A percentile compares a stretch with the other conserved stretches of the same genome.
Evolutionary conservation across 805 yeast genomes (phyloP).

Genomic region (Metschnikowia matae): DNA sequence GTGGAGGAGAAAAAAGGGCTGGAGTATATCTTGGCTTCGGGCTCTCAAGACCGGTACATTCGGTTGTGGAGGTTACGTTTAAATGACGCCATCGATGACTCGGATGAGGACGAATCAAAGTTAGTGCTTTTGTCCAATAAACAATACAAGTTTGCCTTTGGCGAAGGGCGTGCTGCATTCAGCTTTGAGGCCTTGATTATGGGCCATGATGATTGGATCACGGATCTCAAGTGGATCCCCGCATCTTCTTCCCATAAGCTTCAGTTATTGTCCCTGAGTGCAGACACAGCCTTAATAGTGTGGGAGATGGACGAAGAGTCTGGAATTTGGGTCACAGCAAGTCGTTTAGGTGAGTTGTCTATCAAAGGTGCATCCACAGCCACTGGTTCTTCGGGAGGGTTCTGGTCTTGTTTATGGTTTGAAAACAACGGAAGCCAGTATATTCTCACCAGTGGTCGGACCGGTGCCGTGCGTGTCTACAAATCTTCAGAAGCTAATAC

Average conservation of each 20-base stretch:
- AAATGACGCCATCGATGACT: constrained; percentile 52
- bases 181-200: constrained; percentile 88
- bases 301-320: constrained; percentile 88
- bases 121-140: constrained; percentile 63
- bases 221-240: constrained; percentile 80
- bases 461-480: constrained; percentile 92
- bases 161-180: constrained; percentile 46
- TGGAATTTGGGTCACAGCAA: constrained; percentile 83
- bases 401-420: constrained; percentile 70
- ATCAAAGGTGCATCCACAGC: constrained; percentile 98
- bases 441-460: constrained; percentile 79
- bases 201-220: constrained; percentile 99
- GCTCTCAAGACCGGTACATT: constrained; percentile 89
- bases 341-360: constrained; percentile 85
- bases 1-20: constrained; percentile 44
- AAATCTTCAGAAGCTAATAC: constrained; percentile 14
- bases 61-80: constrained; percentile 78
- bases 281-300: constrained; percentile 88
- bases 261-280: constrained; percentile 75
- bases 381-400: constrained; percentile 83
- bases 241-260: constrained; percentile 26
- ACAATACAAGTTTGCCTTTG: constrained; percentile 53
- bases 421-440: constrained; percentile 30
- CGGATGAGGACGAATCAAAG: constrained; percentile 51
- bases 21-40: constrained; percentile 72